phyloP scores from a whole-genome alignment of 495 filamentous ascomycete species.

The Penicillium riverlandense region DNA sequence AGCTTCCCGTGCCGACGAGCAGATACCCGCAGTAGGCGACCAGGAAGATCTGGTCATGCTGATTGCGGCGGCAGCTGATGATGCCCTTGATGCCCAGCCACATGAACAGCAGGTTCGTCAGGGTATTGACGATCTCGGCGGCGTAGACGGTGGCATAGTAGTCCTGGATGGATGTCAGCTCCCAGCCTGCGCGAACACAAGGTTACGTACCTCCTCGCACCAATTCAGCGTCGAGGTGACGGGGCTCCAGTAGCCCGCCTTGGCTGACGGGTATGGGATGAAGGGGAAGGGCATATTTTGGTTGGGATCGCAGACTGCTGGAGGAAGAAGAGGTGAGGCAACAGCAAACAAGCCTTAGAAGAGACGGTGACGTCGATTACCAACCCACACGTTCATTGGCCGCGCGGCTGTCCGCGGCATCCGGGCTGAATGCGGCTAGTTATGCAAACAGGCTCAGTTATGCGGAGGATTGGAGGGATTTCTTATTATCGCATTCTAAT shows the following conservation, averaged over 20 bases:
- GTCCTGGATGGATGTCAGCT: constrained; percentile 27
- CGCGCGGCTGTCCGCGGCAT: background rate
- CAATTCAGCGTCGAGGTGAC: constrained; percentile 88
- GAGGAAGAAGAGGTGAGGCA: background rate
- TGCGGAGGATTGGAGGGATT: too few relatives aligned
- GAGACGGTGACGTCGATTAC: background rate
- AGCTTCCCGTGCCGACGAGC: constrained; percentile 73
- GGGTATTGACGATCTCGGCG: constrained; percentile 61
- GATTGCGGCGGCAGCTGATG: constrained; percentile 57
- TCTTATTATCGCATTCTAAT: too few relatives aligned
- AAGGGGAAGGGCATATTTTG: constrained; percentile 31
- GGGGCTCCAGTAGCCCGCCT: constrained; percentile 71
- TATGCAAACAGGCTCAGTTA: background rate
- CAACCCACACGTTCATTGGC: background rate
- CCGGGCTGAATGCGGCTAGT: background rate
- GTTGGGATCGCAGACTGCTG: background rate
- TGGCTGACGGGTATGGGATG: constrained; percentile 61
- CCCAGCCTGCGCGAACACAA: background rate
- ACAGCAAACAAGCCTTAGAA: background rate
- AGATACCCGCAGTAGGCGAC: constrained; percentile 68
- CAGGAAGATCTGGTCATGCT: constrained; percentile 66
- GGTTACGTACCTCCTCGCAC: constrained; percentile 72
- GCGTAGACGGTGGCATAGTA: constrained; percentile 56
- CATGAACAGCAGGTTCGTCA: constrained; percentile 79
- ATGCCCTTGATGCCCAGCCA: constrained; percentile 67